Base-by-base conservation (phyloP, 2,329 filamentous ascomycete species). In the Hymenoscyphus salicellus region DNA sequence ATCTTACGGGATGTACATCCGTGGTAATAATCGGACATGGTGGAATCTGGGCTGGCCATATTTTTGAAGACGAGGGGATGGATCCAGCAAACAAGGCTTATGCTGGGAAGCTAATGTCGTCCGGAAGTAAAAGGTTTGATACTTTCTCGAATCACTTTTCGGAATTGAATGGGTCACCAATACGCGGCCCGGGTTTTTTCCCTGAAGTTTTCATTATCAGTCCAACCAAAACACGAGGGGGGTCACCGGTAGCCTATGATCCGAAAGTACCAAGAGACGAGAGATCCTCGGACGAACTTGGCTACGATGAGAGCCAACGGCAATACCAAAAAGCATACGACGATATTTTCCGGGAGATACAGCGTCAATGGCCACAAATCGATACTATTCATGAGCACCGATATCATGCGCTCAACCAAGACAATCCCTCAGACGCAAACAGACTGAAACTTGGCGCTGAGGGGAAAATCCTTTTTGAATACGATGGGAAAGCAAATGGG, bases 171-270 rank as follows among this genome's bases (percentile, higher is more conserved):
- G 55, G 28, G 17, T 58, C 55, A 10, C 55, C 55, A 33, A 30
- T 33, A 20, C 16, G n/a, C 14, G 28, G 28, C 28, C 55, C 32
- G 2, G n/a, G 30, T 2, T 14, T 5, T 17, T 23, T 28, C 28
- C 57, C 33, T 26, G 57, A 59, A 36, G 33, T 59, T 2, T 59
- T 41, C 33, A 59, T 59, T 17, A 59, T 59, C n/a, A 59, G 2
- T 28, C 57, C 57, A 2, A 14, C 33, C 16, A 59, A 59, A 30
- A 5, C 16, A 43, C 41, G 16, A 43, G 41, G 41, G 16, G 14
- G 16, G 16, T 7, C 41, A 43, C 41, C 41, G 2, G 41, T 43
- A n/a, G n/a, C 26, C 33, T 20, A 14, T 17, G 33, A 38, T 3
- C 30, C 33, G 2, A 26, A 10, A 14, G 1, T 26, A n/a, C 5